Base-by-base conservation (phyloP, 768 basidiomycete species). In the Kwoniella pini region DNA sequence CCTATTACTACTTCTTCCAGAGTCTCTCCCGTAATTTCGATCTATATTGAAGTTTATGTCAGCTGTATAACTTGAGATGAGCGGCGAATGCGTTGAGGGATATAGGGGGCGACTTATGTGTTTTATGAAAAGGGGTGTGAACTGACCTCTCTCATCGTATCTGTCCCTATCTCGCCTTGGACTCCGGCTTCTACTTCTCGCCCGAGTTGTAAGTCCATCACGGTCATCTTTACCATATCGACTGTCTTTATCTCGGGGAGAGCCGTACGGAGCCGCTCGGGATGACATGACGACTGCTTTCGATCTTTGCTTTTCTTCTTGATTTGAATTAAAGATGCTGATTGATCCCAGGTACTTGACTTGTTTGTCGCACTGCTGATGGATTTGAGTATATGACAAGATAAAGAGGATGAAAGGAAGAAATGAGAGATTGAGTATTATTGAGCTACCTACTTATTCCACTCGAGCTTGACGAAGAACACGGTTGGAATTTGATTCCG, bases 231-330 rank as follows among this genome's bases (percentile, higher is more conserved):
- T 22, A 11, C 50, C 50, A 43, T 58, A 48, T 6, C 63, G 33
- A 21, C 57, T 24, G 26, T 45, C 43, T 46, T 49, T 22, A 22
- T 40, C 48, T 36, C 67, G 51, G 31, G 57, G 61, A 15, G 57
- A 62, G 28, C 54, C 43, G 50, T 63, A 43, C 44, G 54, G 54
- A n/a, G 49, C 39, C 4, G 42, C 56, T 50, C 65, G 36, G 17
- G 53, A 40, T 19, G 66, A 67, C 65, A 67, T 67, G 40, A 9
- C 24, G 42, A 31, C 13, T n/a, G n/a, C n/a, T n/a, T n/a, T n/a
- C n/a, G n/a, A n/a, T n/a, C n/a, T n/a, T n/a, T n/a, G n/a, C 11
- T 27, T 21, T 4, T 26, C 11, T 24, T 12, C 10, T 24, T 6
- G 44, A 42, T 59, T 7, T 36, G 17, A 21, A 50, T 45, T 27